phyloP scores from a whole-genome alignment of 1,284 basidiomycete genomes.

The Pulveroboletus sp. region DNA sequence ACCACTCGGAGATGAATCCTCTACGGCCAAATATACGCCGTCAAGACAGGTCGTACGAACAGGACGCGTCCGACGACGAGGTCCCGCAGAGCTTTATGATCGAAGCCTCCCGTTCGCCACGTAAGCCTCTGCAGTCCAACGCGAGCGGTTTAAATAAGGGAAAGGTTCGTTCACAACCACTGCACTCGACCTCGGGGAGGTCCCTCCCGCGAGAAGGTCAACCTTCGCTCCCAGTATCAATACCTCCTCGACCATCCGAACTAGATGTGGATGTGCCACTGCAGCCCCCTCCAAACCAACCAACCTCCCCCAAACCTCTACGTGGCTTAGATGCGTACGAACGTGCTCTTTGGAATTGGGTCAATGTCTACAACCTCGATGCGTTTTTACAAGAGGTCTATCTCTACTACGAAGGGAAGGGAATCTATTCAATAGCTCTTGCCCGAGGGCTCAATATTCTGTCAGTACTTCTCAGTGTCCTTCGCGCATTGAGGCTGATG shows the following conservation, averaged over 20 bases:
- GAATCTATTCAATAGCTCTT: constrained; percentile 91
- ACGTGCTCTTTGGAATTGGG: constrained; percentile 96
- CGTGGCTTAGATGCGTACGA: constrained; percentile 83
- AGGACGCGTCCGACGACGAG: constrained; percentile 73
- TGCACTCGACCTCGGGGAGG: constrained; percentile 49
- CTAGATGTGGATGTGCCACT: constrained; percentile 43
- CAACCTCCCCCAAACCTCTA: constrained; percentile 50
- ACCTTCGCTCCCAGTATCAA: constrained; percentile 42
- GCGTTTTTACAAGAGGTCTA: constrained; percentile 95
- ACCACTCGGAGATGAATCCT: constrained; percentile 53
- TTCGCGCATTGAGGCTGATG: constrained; percentile 26
- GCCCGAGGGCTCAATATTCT: constrained; percentile 86
- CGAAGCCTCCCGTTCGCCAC: constrained; percentile 49
- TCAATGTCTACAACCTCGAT: constrained; percentile 96
- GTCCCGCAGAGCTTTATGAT: constrained; percentile 83
- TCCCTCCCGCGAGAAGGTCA: constrained; percentile 46
- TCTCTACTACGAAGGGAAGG: constrained; percentile 94
- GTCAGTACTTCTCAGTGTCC: constrained; percentile 54
- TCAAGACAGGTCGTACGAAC: constrained; percentile 57
- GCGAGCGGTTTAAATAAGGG: constrained; percentile 39
- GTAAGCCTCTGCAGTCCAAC: constrained; percentile 35
- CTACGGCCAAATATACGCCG: constrained; percentile 67
- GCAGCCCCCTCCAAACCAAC: constrained; percentile 23
- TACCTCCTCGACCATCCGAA: constrained; percentile 71
- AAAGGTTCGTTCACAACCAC: constrained; percentile 45